These are phyloP conservation scores for Stachybotrys echinatus DNA, from an alignment of 2,329 filamentous ascomycete genomes.

Conservation along the genomic window DNA sequence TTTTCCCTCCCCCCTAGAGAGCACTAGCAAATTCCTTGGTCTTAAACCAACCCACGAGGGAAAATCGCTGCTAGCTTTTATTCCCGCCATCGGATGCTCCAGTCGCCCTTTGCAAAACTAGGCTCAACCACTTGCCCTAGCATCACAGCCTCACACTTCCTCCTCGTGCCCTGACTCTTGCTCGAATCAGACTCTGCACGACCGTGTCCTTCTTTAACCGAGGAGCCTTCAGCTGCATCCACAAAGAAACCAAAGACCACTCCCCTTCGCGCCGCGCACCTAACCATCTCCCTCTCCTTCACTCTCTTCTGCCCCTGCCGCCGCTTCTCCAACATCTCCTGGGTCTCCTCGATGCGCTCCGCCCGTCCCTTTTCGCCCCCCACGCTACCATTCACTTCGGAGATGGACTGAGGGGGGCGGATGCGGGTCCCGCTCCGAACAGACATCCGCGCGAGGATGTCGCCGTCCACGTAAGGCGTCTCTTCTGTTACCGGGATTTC, in stretches of 20 bases:
- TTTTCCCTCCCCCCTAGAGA: no score
- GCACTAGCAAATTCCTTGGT: no score
- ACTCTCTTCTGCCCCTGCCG: slow-evolving; percentile 38
- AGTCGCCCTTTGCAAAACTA: slow-evolving; percentile 57
- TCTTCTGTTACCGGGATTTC: not conserved
- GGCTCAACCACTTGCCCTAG: slow-evolving; percentile 52
- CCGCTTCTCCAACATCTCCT: slow-evolving; percentile 43
- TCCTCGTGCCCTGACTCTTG: not conserved
- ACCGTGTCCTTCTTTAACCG: not conserved
- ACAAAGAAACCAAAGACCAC: slow-evolving; percentile 48
- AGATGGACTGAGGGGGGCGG: slow-evolving; percentile 28
- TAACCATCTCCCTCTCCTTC: slow-evolving; percentile 51
- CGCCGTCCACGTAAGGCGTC: slow-evolving; percentile 31
- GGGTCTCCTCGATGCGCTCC: slow-evolving; percentile 46
- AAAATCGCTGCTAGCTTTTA: no score
- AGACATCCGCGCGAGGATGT: slow-evolving; percentile 24
- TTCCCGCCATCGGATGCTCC: slow-evolving; percentile 51
- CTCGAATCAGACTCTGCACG: not conserved
- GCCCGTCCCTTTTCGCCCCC: slow-evolving; percentile 50
- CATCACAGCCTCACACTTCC: slow-evolving; percentile 49
- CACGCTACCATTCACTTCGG: slow-evolving; percentile 51
- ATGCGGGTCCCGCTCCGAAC: slow-evolving; percentile 30
- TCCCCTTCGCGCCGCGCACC: slow-evolving; percentile 56
- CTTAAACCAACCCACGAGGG: no score
- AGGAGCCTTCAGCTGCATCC: slow-evolving; percentile 1